phyloP scores from a whole-genome alignment of 2,329 filamentous ascomycete species.

The Scytalidium lignicola region DNA sequence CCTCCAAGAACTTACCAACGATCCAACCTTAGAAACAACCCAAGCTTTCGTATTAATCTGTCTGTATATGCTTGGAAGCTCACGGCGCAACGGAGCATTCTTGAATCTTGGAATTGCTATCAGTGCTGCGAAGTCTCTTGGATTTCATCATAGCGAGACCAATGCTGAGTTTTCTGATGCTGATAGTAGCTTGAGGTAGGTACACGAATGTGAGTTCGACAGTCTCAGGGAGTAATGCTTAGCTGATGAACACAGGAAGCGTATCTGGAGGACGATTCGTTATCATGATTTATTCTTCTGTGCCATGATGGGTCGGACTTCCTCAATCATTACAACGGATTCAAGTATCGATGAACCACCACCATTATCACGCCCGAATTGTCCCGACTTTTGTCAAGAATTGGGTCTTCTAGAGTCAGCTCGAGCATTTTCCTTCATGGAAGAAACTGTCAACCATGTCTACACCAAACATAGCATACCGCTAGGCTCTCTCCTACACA shows the following conservation, averaged over 20 bases:
- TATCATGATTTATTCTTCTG: conserved; percentile 4
- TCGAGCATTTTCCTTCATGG: conserved; percentile 1
- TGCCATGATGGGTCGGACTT: conserved; percentile 3
- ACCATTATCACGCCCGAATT: background rate
- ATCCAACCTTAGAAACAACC: conserved; percentile 29
- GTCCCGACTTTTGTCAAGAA: background rate
- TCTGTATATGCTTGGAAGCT: conserved; percentile 30
- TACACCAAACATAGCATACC: conserved; percentile 1
- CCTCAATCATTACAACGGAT: conserved; percentile 1
- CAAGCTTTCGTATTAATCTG: conserved; percentile 29
- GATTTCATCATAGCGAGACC: conserved; percentile 20
- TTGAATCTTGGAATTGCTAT: conserved; percentile 33
- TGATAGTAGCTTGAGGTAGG: background rate
- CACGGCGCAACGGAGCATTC: conserved; percentile 31
- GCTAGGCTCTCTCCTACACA: background rate
- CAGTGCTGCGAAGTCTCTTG: conserved; percentile 31
- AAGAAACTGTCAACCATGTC: background rate
- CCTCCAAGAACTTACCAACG: conserved; percentile 28
- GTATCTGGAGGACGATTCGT: conserved; percentile 3
- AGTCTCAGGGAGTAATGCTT: background rate
- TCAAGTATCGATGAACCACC: background rate
- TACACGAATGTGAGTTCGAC: background rate
- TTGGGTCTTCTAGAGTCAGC: conserved; percentile 1
- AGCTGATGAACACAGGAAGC: background rate
- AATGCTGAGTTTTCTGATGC: conserved; percentile 2